Evolutionary conservation across 352 stramenopile species (phyloP), one percentile per base, ranked within the genome.

Genomic region (Pythium diclinum): DNA sequence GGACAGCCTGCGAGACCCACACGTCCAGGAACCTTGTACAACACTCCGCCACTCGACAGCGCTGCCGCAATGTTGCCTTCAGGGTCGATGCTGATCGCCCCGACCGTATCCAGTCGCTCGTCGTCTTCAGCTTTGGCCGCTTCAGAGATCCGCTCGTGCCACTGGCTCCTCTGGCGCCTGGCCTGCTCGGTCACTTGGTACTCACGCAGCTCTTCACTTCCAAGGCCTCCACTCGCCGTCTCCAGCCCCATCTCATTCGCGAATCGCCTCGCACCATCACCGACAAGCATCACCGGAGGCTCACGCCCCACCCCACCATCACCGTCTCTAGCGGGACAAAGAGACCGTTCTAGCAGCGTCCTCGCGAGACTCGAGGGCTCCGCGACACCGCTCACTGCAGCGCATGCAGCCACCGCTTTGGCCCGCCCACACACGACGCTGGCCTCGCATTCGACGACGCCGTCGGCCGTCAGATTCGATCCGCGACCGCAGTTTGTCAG

Each of bases 1-100:
- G 83, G 83, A 73, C 83, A 89, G 0, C 77, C 83, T 2, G 83
- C 83, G 6, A 89, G 76, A 0, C 83, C 83, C 14, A 90, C 74
- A 7, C 83, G 83, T 32, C 83, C 83, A 3, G 79, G 78, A 21
- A 81, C 67, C 54, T 90, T 89, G 72, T 81, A 86, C 59, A 82
- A 72, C 54, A 90, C 76, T 1, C 83, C 83, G 9, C 81, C 83
- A 55, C 83, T 92, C 5, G 83, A 92, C 32, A 88, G 62, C 13
- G 79, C 81, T 8, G 79, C 76, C 6, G 81, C 81, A 8, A 87
- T 69, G 59, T 83, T 82, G 14, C 83, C 81, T 6, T 61, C 63
- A 0, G 62, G 63, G 33, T 92, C 83, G 34, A 92, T 65, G 46
- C 79, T 87, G 38, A 92, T 72, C 5, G 73, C 78, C 0, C 83